These are phyloP conservation scores for Termitomyces sp. DNA, from an alignment of 768 basidiomycete genomes.

Conservation along the genomic window DNA sequence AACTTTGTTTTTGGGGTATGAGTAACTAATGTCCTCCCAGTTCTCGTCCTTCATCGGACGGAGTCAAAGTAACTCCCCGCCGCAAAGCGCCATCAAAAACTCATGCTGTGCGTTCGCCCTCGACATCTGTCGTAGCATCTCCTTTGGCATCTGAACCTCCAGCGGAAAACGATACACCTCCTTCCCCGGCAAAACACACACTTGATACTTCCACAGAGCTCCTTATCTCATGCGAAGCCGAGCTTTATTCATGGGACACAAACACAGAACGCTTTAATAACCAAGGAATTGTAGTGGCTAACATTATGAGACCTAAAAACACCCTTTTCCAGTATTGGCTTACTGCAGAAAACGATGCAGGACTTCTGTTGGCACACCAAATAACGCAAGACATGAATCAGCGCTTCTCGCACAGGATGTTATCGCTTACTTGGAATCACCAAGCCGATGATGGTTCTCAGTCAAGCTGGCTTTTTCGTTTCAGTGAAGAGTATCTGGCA, in stretches of 20 bases:
- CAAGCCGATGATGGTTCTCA: conserved; percentile 44
- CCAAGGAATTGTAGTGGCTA: conserved; percentile 51
- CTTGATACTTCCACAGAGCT: conserved; percentile 23
- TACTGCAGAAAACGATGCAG: conserved; percentile 44
- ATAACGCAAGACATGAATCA: conserved; percentile 69
- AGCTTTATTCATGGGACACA: conserved; percentile 60
- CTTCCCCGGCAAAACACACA: conserved; percentile 2
- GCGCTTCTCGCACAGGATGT: conserved; percentile 53
- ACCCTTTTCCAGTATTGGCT: conserved; percentile 55
- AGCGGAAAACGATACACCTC: background rate
- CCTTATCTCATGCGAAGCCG: conserved; percentile 40
- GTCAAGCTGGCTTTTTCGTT: conserved; percentile 82
- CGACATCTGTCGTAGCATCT: conserved; percentile 3
- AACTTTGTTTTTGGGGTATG: background rate
- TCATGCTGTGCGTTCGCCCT: conserved; percentile 11
- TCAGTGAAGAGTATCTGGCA: conserved; percentile 53
- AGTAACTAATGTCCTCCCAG: conserved; percentile 17
- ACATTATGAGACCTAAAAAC: conserved; percentile 42
- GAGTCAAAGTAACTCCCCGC: conserved; percentile 24
- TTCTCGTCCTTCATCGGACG: conserved; percentile 24
- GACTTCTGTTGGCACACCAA: conserved; percentile 53
- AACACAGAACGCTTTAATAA: conserved; percentile 43
- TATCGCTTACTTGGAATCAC: conserved; percentile 89
- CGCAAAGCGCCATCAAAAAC: conserved; percentile 25
- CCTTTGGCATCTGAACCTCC: conserved; percentile 3